Percentiles rank a stretch among this genome's conserved stretches.
These are phyloP conservation scores for Penicillium sp. DNA, from an alignment of 2,329 filamentous ascomycete genomes.

Conservation along the genomic window DNA sequence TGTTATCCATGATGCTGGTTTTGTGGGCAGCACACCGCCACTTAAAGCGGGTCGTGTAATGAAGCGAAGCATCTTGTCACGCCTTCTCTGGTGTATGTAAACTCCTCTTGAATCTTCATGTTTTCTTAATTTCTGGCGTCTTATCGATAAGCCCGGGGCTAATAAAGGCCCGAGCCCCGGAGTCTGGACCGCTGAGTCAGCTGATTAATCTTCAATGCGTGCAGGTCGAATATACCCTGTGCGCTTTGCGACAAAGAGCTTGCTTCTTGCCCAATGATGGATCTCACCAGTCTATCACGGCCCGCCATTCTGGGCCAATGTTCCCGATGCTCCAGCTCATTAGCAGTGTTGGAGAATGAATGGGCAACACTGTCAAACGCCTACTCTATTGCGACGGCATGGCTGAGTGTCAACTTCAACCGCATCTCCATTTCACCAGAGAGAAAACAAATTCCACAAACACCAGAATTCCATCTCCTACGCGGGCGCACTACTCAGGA, in stretches of 20 bases:
- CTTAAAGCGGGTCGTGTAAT: conserved; percentile 1
- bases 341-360: conserved; percentile 43
- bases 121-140: conserved; percentile 5
- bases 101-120: background rate
- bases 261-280: conserved; percentile 28
- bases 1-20: conserved; percentile 12
- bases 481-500: conserved; percentile 40
- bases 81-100: background rate
- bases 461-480: conserved; percentile 36
- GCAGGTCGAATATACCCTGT: background rate
- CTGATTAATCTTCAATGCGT: background rate
- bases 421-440: conserved; percentile 39
- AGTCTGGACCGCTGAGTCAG: conserved; percentile 31
- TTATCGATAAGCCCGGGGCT: background rate
- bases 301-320: conserved; percentile 43
- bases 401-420: conserved; percentile 40
- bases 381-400: conserved; percentile 38
- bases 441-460: conserved; percentile 38
- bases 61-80: conserved; percentile 10
- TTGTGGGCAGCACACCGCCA: background rate
- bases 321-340: conserved; percentile 40
- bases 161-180: background rate
- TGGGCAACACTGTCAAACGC: conserved; percentile 42
- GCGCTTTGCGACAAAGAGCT: conserved; percentile 6
- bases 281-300: conserved; percentile 36